Evolutionary conservation across 345 rosid species (phyloP).

Genomic region (Theobroma cacao): DNA sequence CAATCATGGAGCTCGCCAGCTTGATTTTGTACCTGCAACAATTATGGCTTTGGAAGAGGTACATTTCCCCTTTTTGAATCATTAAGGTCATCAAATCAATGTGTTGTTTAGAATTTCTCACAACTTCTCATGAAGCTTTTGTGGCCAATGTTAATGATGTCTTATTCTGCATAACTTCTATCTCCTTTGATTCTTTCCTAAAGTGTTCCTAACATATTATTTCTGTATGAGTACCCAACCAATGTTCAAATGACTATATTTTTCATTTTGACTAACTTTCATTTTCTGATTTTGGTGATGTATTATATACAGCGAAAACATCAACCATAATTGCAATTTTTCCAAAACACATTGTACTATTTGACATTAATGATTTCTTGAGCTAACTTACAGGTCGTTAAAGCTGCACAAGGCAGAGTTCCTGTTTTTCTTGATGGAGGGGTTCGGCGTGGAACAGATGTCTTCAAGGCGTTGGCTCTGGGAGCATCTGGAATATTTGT

Average conservation of each 20-base stretch:
- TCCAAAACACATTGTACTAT: neutral
- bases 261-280: neutral
- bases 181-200: neutral
- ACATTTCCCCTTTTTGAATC: neutral
- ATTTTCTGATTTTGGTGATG: neutral
- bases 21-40: constrained; percentile 88
- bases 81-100: neutral
- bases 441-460: constrained; percentile 96
- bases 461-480: constrained; percentile 93
- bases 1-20: constrained; percentile 96
- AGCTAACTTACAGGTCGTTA: constrained; percentile 58
- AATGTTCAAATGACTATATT: neutral
- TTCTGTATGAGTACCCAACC: neutral
- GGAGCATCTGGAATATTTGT: constrained; percentile 97
- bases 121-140: neutral
- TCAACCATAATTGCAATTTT: neutral
- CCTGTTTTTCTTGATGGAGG: constrained; percentile 98
- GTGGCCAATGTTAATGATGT: neutral
- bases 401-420: constrained; percentile 78
- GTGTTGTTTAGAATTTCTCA: neutral
- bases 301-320: neutral
- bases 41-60: constrained; percentile 92
- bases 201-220: neutral
- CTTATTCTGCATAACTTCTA: neutral
- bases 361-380: neutral